A percentile compares a stretch with the other conserved stretches of the same genome.
These are phyloP conservation scores for Coemansia sp. DNA, from an alignment of 192 early-diverging fungal species.

Conservation along the genomic window DNA sequence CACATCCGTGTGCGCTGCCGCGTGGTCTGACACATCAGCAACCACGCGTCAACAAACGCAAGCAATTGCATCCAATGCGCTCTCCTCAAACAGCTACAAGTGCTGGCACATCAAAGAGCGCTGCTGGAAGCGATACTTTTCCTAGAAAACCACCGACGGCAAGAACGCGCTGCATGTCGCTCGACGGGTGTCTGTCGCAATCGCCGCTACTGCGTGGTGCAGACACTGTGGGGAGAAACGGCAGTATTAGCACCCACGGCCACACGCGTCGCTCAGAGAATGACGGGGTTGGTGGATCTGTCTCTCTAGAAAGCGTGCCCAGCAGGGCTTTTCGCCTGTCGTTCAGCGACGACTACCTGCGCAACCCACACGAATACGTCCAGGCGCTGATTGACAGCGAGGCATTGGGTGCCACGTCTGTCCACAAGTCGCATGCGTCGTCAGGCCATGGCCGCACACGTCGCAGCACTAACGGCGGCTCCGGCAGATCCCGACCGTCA, in stretches of 20 bases:
- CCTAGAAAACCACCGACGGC: conserved; percentile 5
- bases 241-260: neutral
- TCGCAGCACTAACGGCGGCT: conserved; percentile 13
- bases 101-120: neutral
- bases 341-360: conserved; percentile 48
- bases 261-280: neutral
- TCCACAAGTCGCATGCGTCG: conserved; percentile 8
- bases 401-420: conserved; percentile 9
- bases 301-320: neutral
- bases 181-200: conserved; percentile 18
- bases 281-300: neutral
- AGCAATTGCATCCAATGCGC: conserved; percentile 50
- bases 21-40: conserved; percentile 52
- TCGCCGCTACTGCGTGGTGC: conserved; percentile 9
- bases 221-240: neutral
- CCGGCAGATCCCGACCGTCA: neutral
- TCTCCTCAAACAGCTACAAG: conserved; percentile 22
- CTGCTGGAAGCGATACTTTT: neutral
- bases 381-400: conserved; percentile 48
- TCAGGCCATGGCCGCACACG: conserved; percentile 18
- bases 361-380: conserved; percentile 50
- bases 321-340: conserved; percentile 53
- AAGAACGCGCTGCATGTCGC: conserved; percentile 40
- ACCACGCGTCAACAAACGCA: conserved; percentile 51
- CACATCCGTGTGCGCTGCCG: conserved; percentile 1